Evolutionary conservation across 2,329 filamentous ascomycete species (phyloP), one percentile per base, ranked within the genome.

Genomic region (Neonectria coccinea): DNA sequence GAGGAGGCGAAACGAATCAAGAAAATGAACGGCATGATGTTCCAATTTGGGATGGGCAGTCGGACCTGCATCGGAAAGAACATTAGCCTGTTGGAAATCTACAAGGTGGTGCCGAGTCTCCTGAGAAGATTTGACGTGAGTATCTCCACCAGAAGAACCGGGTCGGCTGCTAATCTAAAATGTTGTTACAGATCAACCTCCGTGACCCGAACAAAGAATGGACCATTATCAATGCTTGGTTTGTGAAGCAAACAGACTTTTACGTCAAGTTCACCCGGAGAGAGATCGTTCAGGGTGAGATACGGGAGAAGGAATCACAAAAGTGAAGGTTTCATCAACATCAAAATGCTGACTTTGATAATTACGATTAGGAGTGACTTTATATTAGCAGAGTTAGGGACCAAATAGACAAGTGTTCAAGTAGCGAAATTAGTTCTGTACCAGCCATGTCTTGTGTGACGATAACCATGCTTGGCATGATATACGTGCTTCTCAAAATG

Each of bases 21-120:
- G 68, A 70, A 68, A 53, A 75, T 75, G 73, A 71, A 58, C 0
- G 71, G 73, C 5, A 71, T 68, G 56, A 75, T 75, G 73, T 71
- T 75, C 72, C 89, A 92, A 70, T 93, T 93, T 76, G 91, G 91
- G 1, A 90, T 90, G 78, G 91, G 91, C 0, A 85, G 87, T 11
- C 80, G 90, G 71, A 92, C 91, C 2, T 93, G 91, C 70, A 91
- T 83, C 79, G 91, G 91, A 48, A 89, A 88, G 83, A 89, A 89
- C 65, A 89, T 89, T 52, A 87, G 85, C 65, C 69, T 89, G 71
- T 68, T 89, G 70, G 87, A 89, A 80, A 88, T 89, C 62, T 89
- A 89, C 76, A 89, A 89, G 80, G 72, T 89, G 52, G 84, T 89
- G 25, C 87, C 87, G 4, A 73, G 71, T 69, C 70, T 73, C 1